phyloP scores from a whole-genome alignment of 768 basidiomycete species.

The Kwoniella bestiolae region DNA sequence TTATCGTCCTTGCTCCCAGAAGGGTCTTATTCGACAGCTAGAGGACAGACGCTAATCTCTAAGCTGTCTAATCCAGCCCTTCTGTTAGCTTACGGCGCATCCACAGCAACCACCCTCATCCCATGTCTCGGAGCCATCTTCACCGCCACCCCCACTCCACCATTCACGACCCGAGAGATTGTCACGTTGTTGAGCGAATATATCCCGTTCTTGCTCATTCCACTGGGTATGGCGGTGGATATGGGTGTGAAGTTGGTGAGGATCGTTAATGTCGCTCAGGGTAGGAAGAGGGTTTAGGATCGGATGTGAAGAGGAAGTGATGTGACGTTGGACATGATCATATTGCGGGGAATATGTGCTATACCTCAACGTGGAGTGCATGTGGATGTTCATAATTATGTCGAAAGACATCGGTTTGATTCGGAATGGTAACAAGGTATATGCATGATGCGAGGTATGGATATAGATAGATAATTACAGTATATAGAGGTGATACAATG shows the following conservation, averaged over 20 bases:
- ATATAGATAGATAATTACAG: background rate
- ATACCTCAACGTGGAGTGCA: no score
- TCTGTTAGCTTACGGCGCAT: conserved; percentile 74
- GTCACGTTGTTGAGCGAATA: conserved; percentile 70
- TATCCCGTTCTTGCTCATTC: conserved; percentile 74
- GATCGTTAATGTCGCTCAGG: conserved; percentile 30
- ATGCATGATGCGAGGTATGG: conserved; percentile 10
- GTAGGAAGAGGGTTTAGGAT: conserved; percentile 26
- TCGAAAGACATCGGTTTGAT: no score
- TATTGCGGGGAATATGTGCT: no score
- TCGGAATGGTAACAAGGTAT: no score
- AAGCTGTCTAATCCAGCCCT: conserved; percentile 60
- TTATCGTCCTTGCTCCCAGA: no score
- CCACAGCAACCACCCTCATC: conserved; percentile 75
- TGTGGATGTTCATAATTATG: no score
- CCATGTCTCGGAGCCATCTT: conserved; percentile 71
- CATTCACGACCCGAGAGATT: conserved; percentile 64
- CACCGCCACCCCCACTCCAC: conserved; percentile 61
- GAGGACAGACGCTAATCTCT: background rate
- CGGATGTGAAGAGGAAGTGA: no score
- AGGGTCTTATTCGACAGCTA: no score
- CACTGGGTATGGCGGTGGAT: conserved; percentile 73
- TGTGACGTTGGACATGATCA: no score
- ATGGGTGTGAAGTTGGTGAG: conserved; percentile 60
- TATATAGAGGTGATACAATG: background rate